A percentile compares a stretch with the other conserved stretches of the same genome.
Evolutionary conservation across 1,284 basidiomycete species (phyloP).

Genomic region (Tausonia pullulans): DNA sequence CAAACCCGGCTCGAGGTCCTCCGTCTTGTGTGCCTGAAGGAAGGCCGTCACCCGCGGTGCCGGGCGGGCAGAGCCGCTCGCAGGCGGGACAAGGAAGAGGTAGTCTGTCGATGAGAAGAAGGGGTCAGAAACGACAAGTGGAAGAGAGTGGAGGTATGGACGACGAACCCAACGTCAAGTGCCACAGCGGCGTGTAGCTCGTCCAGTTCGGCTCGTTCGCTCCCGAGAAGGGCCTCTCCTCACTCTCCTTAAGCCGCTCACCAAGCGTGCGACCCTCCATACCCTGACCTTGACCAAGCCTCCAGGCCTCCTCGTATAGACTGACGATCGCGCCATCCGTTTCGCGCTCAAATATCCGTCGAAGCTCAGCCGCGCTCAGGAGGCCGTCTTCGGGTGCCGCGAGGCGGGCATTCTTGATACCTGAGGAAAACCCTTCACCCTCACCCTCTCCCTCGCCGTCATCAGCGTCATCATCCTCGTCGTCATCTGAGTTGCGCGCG

Average conservation of each 20-base stretch:
- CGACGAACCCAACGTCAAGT: slow-evolving; percentile 57
- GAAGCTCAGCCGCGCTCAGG: slow-evolving; percentile 51
- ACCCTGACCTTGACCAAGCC: slow-evolving; percentile 40
- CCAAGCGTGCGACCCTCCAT: slow-evolving; percentile 37
- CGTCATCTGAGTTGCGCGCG: slow-evolving; percentile 29
- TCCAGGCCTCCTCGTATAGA: slow-evolving; percentile 47
- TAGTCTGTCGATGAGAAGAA: slow-evolving; percentile 50
- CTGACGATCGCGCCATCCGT: slow-evolving; percentile 20
- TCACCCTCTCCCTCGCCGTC: slow-evolving; percentile 45
- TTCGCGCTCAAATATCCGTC: slow-evolving; percentile 39
- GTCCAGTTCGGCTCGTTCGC: slow-evolving; percentile 64
- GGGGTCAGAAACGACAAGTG: slow-evolving; percentile 14
- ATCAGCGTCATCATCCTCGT: slow-evolving; percentile 31
- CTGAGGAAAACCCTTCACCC: slow-evolving; percentile 17
- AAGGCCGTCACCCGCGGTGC: slow-evolving; percentile 47
- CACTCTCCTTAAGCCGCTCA: slow-evolving; percentile 32
- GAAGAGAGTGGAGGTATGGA: neutral
- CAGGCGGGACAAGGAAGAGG: slow-evolving; percentile 49
- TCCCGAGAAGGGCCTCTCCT: slow-evolving; percentile 39
- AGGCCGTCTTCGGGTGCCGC: slow-evolving; percentile 58
- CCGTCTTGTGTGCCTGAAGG: slow-evolving; percentile 51
- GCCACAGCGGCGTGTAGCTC: slow-evolving; percentile 67
- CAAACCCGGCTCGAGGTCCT: slow-evolving; percentile 58
- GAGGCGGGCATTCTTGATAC: slow-evolving; percentile 61
- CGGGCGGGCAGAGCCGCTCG: slow-evolving; percentile 29